Base-by-base conservation (phyloP, 179 eudicot species). In the Amaranthus tricolor region DNA sequence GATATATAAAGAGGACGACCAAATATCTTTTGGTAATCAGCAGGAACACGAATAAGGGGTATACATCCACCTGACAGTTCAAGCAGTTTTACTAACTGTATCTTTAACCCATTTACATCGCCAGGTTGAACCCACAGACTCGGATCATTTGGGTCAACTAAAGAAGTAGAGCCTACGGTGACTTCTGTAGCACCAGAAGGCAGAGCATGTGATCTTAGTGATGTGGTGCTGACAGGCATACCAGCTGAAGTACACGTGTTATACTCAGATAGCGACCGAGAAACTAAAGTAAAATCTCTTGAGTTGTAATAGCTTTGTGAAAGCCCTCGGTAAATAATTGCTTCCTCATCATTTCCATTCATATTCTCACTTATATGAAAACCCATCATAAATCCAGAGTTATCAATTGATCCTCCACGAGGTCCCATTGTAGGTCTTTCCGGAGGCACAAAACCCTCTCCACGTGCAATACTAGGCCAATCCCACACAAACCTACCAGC, bases 401-500 rank as follows among this genome's bases (percentile, higher is more conserved):
- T 43, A 58, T 94, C 93, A 52, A 76, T 21, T 47, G 77, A 77
- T 74, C 80, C 83, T 51, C 77, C 78, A 45, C 84, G 79, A 61
- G 82, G 73, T 53, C 84, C 86, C 57, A 71, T 45, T 11, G 76
- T 54, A 59, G 79, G 71, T 78, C 75, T 85, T 50, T 84, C 44
- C 1, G 79, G 80, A 14, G 96, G 96, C 48, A 92, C 83, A 84
- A 90, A 90, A 55, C 97, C 97, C 82, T 93, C 96, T 43, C 98
- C 99, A 74, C 95, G 97, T 20, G 90, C 97, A 71, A 95, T 89
- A 74, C 92, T 92, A 62, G 89, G 88, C 99, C 99, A 95, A 78
- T 95, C 97, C 99, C 99, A 95, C 13, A 95, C 93, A 78, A 88
- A 95, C 77, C 91, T 83, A 44, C 99, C 99, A 9, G 99, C 97